A percentile compares a stretch with the other conserved stretches of the same genome.
These are phyloP conservation scores for Saccharomycopsis babjevae DNA, from an alignment of 805 yeast species.

Conservation along the genomic window DNA sequence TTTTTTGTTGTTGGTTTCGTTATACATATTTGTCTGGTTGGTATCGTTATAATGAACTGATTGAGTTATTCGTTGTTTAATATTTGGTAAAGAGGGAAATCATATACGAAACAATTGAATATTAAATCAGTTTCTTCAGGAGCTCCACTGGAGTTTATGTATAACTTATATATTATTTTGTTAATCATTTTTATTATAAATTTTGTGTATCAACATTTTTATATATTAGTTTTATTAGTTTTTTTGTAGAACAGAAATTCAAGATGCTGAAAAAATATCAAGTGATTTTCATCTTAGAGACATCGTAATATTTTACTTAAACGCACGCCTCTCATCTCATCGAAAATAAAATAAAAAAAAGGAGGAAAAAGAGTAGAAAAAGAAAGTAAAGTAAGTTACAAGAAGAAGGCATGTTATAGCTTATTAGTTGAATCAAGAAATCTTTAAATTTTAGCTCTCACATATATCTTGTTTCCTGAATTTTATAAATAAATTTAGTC, in stretches of 20 bases:
- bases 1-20: background rate
- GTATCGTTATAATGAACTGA: background rate
- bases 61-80: background rate
- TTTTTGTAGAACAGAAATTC: background rate
- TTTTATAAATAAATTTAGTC: background rate
- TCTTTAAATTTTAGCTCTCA: too few species aligned
- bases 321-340: background rate
- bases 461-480: too few species aligned
- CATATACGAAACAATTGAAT: background rate
- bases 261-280: too few species aligned
- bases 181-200: background rate
- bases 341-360: background rate
- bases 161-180: background rate
- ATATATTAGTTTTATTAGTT: background rate
- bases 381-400: background rate
- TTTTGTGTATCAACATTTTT: background rate
- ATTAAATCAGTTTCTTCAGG: background rate
- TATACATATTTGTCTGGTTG: background rate
- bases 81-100: slow-evolving; percentile 5
- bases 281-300: too few species aligned
- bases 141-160: background rate
- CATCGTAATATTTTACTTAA: too few species aligned
- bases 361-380: background rate
- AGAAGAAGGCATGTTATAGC: background rate
- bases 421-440: background rate